Evolutionary conservation across 176 grass and related monocot species (phyloP).

Genomic region (Bonia amplexicaulis): DNA sequence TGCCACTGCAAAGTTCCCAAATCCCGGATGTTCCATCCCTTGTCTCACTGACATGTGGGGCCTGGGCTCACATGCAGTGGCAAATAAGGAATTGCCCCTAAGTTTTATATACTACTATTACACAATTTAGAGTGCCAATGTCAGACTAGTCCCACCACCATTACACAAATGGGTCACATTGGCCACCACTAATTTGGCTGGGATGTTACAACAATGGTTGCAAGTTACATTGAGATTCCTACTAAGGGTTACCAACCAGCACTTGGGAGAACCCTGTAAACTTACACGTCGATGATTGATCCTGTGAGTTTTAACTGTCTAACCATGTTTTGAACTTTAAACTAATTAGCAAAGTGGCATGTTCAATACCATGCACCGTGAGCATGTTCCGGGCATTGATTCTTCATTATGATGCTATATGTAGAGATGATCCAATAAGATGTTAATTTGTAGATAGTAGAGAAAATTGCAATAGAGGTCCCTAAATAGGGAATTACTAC

Average conservation of each 20-base stretch:
- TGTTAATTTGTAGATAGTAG: not conserved
- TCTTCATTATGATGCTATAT: not conserved
- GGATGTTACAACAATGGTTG: not conserved
- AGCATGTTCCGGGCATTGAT: not conserved
- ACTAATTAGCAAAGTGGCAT: not conserved
- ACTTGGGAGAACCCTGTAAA: not conserved
- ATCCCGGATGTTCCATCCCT: too few relatives aligned
- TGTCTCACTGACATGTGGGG: too few relatives aligned
- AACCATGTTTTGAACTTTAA: not conserved
- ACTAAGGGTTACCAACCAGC: not conserved
- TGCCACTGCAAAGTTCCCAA: too few relatives aligned
- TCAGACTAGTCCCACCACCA: not conserved
- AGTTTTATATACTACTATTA: not conserved
- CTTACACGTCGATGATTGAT: not conserved
- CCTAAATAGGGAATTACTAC: not conserved
- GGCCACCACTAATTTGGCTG: not conserved
- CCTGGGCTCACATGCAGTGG: too few relatives aligned
- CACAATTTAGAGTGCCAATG: not conserved
- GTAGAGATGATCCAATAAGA: not conserved
- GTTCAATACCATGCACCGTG: not conserved
- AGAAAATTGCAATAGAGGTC: not conserved
- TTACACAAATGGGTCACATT: not conserved
- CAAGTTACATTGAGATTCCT: not conserved
- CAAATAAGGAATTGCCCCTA: too few relatives aligned
- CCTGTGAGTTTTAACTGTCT: not conserved